Conservation (phyloP, 345 rosid genomes). For the thale cress (Arabidopsis thaliana) region DNA sequence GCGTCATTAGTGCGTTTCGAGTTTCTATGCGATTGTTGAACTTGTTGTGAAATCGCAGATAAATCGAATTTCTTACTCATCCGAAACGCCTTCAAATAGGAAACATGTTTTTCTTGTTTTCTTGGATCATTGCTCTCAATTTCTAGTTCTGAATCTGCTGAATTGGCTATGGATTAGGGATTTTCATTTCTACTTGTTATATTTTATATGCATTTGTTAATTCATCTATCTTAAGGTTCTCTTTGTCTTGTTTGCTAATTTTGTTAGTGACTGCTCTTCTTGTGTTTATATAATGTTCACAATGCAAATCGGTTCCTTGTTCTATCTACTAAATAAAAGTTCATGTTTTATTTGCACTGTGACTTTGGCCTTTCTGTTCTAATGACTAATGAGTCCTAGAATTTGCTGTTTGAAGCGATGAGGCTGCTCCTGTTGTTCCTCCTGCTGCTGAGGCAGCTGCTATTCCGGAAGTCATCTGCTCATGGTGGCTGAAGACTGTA, state of each 20-base stretch:
- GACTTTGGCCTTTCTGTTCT: background rate
- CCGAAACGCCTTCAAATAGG: background rate
- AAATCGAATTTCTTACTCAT: background rate
- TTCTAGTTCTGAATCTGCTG: background rate
- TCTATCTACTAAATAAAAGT: background rate
- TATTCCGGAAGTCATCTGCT: constrained; percentile 58
- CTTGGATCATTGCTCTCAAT: background rate
- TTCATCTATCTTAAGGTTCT: background rate
- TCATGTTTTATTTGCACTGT: background rate
- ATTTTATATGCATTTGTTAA: background rate
- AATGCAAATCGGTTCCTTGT: background rate
- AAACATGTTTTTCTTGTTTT: background rate
- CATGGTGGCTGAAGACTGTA: constrained; percentile 85
- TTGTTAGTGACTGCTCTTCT: constrained; percentile 5
- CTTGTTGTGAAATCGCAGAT: constrained; percentile 4
- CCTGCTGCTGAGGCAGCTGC: constrained; percentile 53
- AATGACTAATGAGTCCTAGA: background rate
- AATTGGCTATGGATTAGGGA: background rate
- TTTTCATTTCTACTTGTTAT: background rate
- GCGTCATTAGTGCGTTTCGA: background rate
- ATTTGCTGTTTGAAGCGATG: constrained; percentile 58
- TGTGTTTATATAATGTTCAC: background rate
- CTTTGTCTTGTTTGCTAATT: background rate
- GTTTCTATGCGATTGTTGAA: background rate
- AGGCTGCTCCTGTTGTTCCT: constrained; percentile 52